Evolutionary conservation across 768 basidiomycete genomes (phyloP).

Genomic region (Trametes maxima): DNA sequence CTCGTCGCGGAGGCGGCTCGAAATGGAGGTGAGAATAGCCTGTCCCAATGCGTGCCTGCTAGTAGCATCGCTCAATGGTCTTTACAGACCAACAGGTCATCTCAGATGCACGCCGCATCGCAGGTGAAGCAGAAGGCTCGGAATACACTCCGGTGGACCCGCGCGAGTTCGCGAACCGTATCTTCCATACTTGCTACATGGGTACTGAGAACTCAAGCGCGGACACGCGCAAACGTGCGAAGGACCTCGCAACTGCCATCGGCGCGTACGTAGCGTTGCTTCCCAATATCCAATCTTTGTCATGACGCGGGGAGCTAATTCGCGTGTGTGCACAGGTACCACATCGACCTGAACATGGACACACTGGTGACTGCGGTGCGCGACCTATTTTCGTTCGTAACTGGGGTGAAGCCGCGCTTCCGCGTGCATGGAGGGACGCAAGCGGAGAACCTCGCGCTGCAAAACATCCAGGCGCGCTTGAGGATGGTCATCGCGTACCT

Average conservation of each 20-base stretch:
- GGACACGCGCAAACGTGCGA: conserved; percentile 86
- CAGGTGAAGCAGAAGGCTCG: conserved; percentile 81
- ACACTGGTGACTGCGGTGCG: conserved; percentile 81
- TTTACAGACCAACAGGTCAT: conserved; percentile 80
- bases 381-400: conserved; percentile 82
- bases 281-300: background rate
- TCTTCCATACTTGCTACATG: conserved; percentile 99
- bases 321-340: conserved; percentile 61
- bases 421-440: conserved; percentile 82
- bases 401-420: conserved; percentile 72
- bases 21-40: conserved; percentile 60
- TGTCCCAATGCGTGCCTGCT: background rate
- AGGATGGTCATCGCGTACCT: conserved; percentile 95
- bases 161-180: conserved; percentile 78
- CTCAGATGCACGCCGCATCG: conserved; percentile 85
- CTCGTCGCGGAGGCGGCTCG: conserved; percentile 80
- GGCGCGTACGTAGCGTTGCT: conserved; percentile 66
- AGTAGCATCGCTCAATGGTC: background rate
- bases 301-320: background rate
- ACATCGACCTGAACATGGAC: conserved; percentile 96
- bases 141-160: conserved; percentile 85
- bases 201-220: conserved; percentile 93
- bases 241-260: conserved; percentile 83
- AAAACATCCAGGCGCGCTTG: conserved; percentile 94
- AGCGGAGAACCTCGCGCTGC: conserved; percentile 94